Base-by-base conservation (phyloP, 208 protist species). In the Leptomonas seymouri region DNA sequence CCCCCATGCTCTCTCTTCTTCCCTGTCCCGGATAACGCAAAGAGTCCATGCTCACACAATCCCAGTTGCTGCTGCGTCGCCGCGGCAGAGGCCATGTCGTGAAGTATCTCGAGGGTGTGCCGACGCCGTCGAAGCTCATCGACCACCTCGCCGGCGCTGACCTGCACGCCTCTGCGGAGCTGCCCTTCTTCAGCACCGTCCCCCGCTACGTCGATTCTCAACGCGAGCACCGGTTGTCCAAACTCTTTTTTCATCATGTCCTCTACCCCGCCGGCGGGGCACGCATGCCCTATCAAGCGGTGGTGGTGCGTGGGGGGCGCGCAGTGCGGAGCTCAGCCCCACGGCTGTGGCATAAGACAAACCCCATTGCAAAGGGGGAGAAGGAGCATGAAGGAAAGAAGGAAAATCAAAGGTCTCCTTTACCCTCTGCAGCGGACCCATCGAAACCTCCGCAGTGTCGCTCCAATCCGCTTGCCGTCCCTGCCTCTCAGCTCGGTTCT, bases 91-190 rank as follows among this genome's bases (percentile, higher is more conserved):
- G 71, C 5, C 77, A 89, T 57, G 87, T 95, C 42, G 71, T 83
- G 20, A 93, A 91, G 68, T 95, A 89, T 54, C 76, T 93, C 14
- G 86, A 95, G 57, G 90, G 87, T 11, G 81, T 91, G 23, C 87
- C 90, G 0, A 66, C 69, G 1, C 81, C 85, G 7, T 62, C 54
- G 4, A 86, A 62, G 45, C 80, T 95, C 27, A 58, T 95, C 34
- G 87, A 95, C 68, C 83, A 91, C 71, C 73, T 95, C 53, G 87
- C 86, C 34, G 90, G 90, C 9, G 90, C 90, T 46, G 78, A 95
- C 69, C 68, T 93, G 36, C 74, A 78, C 62, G 39, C 53, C 66
- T 70, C 76, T 14, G 46, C 71, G 7, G 60, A 64, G 41, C 34
- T 78, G 15, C 70, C 66, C 12, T 89, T 94, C 48, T 87, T 89